Evolutionary conservation across 805 yeast species (phyloP), one percentile per base, ranked within the genome.

Genomic region (Candida germanica): DNA sequence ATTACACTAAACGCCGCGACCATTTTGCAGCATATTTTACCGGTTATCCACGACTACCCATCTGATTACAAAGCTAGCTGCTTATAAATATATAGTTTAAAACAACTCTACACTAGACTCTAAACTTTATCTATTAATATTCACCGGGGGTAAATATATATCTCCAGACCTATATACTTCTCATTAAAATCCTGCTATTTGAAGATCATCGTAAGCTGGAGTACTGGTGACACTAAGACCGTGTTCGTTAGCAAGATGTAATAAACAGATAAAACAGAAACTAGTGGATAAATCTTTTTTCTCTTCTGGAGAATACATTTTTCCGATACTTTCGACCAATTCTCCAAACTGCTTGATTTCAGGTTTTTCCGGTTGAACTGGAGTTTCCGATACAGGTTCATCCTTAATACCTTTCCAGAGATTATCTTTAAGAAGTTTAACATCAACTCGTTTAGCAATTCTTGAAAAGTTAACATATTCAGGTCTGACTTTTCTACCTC

Each of bases 211-310:
- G 40, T 62, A 52, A 5, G 39, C 34, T 15, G 59, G 68, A 32
- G 50, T 64, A 12, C 62, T 43, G 13, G 47, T 40, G 13, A 67
- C 59, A 15, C 51, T 42, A 13, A 66, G 50, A 5, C 69, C 66
- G 34, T 67, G 72, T 43, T 67, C 73, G 40, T 67, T 67, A 16
- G 72, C 73, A 45, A 67, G 58, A 45, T 67, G 73, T 20, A 67
- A 46, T 9, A 67, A 51, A 38, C 73, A 67, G 31, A 67, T 67
- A 44, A 67, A 67, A 42, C 71, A 66, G 46, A 66, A 67, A 58
- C 72, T 66, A 17, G 73, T 67, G 10, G 71, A 64, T 19, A 67
- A 46, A 31, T 67, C 73, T 42, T 63, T 66, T 29, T 61, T 54
- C 38, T 66, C 66, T 28, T 66, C 72, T 1, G 54, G 39, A 12